These are phyloP conservation scores for Fusarium burgessii DNA, from an alignment of 2,329 filamentous ascomycete genomes.

Conservation along the genomic window DNA sequence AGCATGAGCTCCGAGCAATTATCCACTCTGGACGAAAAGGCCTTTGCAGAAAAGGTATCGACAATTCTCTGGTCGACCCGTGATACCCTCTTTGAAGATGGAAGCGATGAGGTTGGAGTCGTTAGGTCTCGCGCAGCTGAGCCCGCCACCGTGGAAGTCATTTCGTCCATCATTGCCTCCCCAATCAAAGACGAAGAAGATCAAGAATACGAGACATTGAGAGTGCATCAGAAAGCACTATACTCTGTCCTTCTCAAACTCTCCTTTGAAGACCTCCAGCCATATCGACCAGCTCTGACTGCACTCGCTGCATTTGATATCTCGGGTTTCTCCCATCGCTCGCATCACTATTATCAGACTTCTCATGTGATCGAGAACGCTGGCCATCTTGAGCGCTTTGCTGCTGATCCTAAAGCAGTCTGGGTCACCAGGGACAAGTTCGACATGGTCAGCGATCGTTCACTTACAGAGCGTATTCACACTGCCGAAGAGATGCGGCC, in stretches of 20 bases:
- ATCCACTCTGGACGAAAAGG: neutral
- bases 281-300: neutral
- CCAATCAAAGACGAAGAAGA: neutral
- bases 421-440: constrained; percentile 10
- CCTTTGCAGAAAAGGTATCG: neutral
- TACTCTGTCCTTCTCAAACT: neutral
- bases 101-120: neutral
- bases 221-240: neutral
- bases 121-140: neutral
- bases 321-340: neutral
- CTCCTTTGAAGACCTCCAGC: neutral
- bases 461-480: neutral
- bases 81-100: neutral
- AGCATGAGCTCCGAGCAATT: neutral
- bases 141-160: neutral
- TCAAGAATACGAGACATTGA: neutral
- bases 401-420: neutral
- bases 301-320: neutral
- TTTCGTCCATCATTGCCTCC: neutral
- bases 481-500: constrained; percentile 1
- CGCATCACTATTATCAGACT: neutral
- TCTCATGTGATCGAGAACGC: neutral
- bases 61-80: neutral
- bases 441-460: neutral
- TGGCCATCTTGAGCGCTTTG: neutral